Base-by-base conservation (phyloP, 371 early-diverging fungal species). In the Thermomucor indicae-seudaticae region DNA sequence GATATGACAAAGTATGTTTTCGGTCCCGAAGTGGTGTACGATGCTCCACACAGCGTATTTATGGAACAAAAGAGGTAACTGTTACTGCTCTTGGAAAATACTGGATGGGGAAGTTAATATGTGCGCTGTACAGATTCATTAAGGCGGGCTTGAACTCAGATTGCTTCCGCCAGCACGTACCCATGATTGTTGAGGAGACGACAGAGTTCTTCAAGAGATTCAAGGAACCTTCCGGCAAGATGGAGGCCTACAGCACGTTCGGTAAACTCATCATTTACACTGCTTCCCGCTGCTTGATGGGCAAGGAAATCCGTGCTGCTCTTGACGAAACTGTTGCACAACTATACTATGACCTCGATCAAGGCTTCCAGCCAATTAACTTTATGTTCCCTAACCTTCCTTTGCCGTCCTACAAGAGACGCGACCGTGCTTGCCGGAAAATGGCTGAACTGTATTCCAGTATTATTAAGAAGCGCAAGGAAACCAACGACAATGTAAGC, bases 11-110 rank as follows among this genome's bases (percentile, higher is more conserved):
- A 88, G 40, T 93, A 93, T 17, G 96, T 96, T 27, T 97, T 97
- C 74, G 98, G 98, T 45, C 79, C 74, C 55, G 93, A 89, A 28
- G 96, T 96, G 25, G 96, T 96, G n/a, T 97, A 96, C 74, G 98
- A 96, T 75, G 92, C 91, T 43, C 88, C 88, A 22, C 95, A 96
- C 72, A 61, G 80, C 50, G 76, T 91, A 47, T 85, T 97, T 59
- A 95, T 97, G 93, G 96, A 97, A 68, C 97, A 97, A 74, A 97
- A 97, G 75, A 88, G 76, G 86, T 85, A 70, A 34, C 48, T 6
- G 20, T 17, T 2, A 11, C 10, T 0, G 11, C 27, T 38, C 11
- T 20, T 19, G 16, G 11, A 28, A 46, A 38, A 38, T 25, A 28
- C 34, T 46, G 4, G 22, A 6, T 25, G 28, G 5, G 7, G 28